Conservation (phyloP, 2,329 filamentous ascomycete genomes). For the Epichloe elymi region DNA sequence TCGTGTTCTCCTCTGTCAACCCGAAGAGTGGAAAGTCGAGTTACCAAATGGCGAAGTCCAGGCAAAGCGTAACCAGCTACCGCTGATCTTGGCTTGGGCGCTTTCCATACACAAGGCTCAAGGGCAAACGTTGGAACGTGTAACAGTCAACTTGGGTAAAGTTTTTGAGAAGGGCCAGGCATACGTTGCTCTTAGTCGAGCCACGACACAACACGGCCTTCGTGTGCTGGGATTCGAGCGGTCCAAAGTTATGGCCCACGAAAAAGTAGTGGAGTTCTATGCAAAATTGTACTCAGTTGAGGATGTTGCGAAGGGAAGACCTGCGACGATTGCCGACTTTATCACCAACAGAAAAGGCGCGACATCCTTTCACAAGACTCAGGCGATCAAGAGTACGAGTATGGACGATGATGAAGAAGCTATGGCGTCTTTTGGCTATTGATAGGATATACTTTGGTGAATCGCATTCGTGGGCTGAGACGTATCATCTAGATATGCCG, state of each 20-base stretch:
- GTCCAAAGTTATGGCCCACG: constrained; percentile 86
- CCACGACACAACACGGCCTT: constrained; percentile 73
- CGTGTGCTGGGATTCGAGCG: constrained; percentile 84
- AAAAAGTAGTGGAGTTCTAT: constrained; percentile 77
- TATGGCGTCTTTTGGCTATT: constrained; percentile 32
- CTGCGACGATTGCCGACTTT: constrained; percentile 27
- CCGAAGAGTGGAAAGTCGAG: constrained; percentile 93
- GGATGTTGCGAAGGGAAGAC: constrained; percentile 32
- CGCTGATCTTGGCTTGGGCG: constrained; percentile 91
- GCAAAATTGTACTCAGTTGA: constrained; percentile 62
- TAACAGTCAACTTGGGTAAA: constrained; percentile 83
- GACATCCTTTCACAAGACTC: constrained; percentile 7
- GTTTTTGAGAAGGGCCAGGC: constrained; percentile 97
- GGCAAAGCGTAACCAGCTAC: constrained; percentile 69
- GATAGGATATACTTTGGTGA: constrained; percentile 1
- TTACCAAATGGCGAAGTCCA: constrained; percentile 90
- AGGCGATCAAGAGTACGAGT: constrained; percentile 13
- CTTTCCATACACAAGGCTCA: constrained; percentile 97
- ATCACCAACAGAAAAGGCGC: constrained; percentile 21
- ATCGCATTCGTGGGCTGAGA: not conserved
- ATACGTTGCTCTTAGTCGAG: constrained; percentile 90
- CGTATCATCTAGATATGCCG: not conserved
- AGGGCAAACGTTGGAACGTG: constrained; percentile 82
- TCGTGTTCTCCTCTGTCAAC: constrained; percentile 57
- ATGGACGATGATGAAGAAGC: constrained; percentile 38